Conservation (phyloP, 208 protist species). For the Naegleria gruberi region DNA sequence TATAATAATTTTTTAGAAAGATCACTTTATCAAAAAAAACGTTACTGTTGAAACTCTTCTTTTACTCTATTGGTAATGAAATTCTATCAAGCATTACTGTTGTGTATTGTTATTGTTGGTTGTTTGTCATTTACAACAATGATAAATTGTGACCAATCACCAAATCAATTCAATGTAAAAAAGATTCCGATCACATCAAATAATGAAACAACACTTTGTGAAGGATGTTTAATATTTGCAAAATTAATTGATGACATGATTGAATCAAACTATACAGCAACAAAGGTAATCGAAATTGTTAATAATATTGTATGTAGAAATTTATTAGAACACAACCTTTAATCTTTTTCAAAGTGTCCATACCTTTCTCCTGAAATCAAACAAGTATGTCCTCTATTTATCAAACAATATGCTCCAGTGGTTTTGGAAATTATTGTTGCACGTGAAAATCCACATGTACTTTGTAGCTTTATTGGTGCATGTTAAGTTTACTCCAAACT, state of each 20-base stretch:
- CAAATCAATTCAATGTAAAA: too few relatives aligned
- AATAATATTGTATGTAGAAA: not conserved
- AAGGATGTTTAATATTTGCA: not conserved
- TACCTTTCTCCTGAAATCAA: not conserved
- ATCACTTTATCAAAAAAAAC: too few relatives aligned
- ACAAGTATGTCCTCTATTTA: not conserved
- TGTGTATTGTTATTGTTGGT: too few relatives aligned
- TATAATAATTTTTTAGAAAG: too few relatives aligned
- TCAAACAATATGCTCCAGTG: not conserved
- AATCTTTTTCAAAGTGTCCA: not conserved
- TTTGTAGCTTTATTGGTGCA: not conserved
- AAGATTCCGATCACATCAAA: too few relatives aligned
- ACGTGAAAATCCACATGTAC: not conserved
- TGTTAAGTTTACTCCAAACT: not conserved
- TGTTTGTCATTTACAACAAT: too few relatives aligned
- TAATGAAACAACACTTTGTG: too few relatives aligned
- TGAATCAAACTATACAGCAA: not conserved
- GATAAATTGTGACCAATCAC: too few relatives aligned
- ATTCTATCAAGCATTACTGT: too few relatives aligned
- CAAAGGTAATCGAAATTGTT: not conserved
- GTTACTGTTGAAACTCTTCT: too few relatives aligned
- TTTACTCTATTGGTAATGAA: too few relatives aligned
- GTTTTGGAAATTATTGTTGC: not conserved
- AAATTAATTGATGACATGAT: not conserved
- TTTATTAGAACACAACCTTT: too few relatives aligned